A percentile compares a stretch with the other conserved stretches of the same genome.
These are phyloP conservation scores for Albatrellus sp. DNA, from an alignment of 1,284 basidiomycete genomes.

Conservation along the genomic window DNA sequence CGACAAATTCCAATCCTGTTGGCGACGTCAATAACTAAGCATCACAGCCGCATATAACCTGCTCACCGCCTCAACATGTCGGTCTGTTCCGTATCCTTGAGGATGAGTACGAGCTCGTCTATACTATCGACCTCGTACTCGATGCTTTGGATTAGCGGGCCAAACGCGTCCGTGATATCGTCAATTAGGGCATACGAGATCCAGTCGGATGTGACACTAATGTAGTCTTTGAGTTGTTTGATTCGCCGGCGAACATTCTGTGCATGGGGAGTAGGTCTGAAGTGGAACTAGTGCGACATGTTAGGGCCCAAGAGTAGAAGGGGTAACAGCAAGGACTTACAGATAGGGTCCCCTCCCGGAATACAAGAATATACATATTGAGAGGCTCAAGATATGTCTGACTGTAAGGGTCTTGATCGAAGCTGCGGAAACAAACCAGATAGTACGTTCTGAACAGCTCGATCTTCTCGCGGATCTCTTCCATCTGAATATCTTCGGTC, in stretches of 20 bases:
- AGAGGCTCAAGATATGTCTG: constrained; percentile 96
- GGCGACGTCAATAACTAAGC: background rate
- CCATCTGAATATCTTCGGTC: constrained; percentile 98
- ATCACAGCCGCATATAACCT: background rate
- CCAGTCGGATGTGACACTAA: constrained; percentile 98
- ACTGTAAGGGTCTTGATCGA: constrained; percentile 97
- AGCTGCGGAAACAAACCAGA: constrained; percentile 97
- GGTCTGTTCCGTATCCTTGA: constrained; percentile 78
- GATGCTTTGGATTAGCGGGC: constrained; percentile 95
- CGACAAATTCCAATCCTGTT: constrained; percentile 90
- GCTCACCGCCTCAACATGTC: constrained; percentile 60
- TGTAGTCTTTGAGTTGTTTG: constrained; percentile 99
- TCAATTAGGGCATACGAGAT: constrained; percentile 99
- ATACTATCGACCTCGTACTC: constrained; percentile 99
- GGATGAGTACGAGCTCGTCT: constrained; percentile 93
- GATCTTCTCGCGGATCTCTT: constrained; percentile 99
- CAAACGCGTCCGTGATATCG: constrained; percentile 99
- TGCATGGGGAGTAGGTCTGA: constrained; percentile 92
- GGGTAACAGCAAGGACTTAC: constrained; percentile 29
- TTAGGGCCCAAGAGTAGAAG: constrained; percentile 1
- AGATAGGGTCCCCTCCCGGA: constrained; percentile 93
- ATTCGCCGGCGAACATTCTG: constrained; percentile 97
- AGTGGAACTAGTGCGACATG: constrained; percentile 69
- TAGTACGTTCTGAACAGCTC: constrained; percentile 99
- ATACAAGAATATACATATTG: constrained; percentile 99